phyloP scores from a whole-genome alignment of 2,329 filamentous ascomycete genomes.

The Pseudogymnoascus destructans region DNA sequence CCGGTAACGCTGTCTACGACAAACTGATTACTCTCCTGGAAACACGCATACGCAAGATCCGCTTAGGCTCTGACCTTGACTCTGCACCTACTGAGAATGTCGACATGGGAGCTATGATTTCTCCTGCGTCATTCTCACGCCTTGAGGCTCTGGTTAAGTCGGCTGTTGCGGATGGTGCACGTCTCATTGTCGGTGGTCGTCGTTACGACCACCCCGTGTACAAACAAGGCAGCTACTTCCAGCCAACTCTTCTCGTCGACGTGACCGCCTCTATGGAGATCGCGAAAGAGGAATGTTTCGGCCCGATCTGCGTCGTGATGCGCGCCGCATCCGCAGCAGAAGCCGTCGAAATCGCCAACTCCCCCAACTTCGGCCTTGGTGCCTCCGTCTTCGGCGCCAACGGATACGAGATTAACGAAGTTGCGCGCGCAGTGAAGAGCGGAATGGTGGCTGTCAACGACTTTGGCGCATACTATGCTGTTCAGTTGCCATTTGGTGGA shows the following conservation, averaged over 20 bases:
- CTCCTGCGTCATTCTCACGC: constrained; percentile 56
- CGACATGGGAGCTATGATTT: constrained; percentile 87
- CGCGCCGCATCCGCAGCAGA: constrained; percentile 49
- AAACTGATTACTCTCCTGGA: constrained; percentile 56
- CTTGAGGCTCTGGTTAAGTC: constrained; percentile 66
- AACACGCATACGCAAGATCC: constrained; percentile 60
- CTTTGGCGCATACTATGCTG: constrained; percentile 86
- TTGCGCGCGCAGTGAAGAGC: constrained; percentile 57
- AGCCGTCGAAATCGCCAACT: constrained; percentile 69
- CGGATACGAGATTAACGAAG: constrained; percentile 44
- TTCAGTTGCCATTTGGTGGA: constrained; percentile 83
- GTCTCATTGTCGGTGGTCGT: constrained; percentile 67
- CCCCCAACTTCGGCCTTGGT: constrained; percentile 73
- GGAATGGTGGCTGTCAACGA: constrained; percentile 96
- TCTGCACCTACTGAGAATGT: constrained; percentile 34
- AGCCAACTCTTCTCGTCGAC: constrained; percentile 79
- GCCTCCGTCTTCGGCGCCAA: constrained; percentile 74
- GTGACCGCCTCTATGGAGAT: constrained; percentile 78
- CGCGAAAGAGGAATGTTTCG: constrained; percentile 84
- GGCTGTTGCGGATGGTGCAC: constrained; percentile 66
- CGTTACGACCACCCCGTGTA: constrained; percentile 59
- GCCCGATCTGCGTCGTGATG: constrained; percentile 79
- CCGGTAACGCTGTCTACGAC: constrained; percentile 62
- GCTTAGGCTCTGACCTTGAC: constrained; percentile 58
- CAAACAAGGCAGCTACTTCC: constrained; percentile 78